Evolutionary conservation across 2,329 filamentous ascomycete genomes (phyloP), one percentile per base, ranked within the genome.

Genomic region (Domatiomyces catenatus): DNA sequence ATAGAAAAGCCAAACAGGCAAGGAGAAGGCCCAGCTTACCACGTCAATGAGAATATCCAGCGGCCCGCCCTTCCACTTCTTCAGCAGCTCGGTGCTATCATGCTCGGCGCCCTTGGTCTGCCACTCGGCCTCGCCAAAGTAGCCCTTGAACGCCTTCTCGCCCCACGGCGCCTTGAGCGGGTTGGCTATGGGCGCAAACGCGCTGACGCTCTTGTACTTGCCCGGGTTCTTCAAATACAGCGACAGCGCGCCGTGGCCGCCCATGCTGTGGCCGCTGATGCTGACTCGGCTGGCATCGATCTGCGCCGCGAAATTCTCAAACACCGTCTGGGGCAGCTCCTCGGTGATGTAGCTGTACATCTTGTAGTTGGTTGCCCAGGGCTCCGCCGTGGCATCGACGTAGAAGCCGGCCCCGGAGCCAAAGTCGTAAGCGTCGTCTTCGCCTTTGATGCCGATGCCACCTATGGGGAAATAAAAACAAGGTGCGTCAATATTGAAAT

Each of bases 181-280:
- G 71, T 96, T 96, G 48, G 81, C 69, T 61, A 96, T 93, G 18
- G 90, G 90, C 47, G 92, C 86, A 64, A 93, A 94, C 1, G 90
- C 90, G 55, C 83, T 89, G 51, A 92, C 87, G 57, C 81, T 86
- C 71, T 83, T 84, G 75, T 94, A 98, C 71, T 78, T 80, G 56
- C 85, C 87, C 0, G 92, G 89, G 69, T 96, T 84, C 72, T 86
- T 90, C 48, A 98, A 75, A 73, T 85, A 96, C 60, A 96, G 71
- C 45, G 89, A 94, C 60, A 98, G 73, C 44, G 92, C 92, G 56
- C 92, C 92, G 68, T 98, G 92, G 0, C 92, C 92, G 58, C 92
- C 92, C 92, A 98, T 98, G 61, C 83, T 89, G 71, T 98, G 92
- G 5, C 92, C 92, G 42, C 86, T 86, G 62, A 98, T 92, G 67